Evolutionary conservation across 176 grass and related monocot species (phyloP), one percentile per base, ranked within the genome.

Genomic region (Oropetium thomaeum): DNA sequence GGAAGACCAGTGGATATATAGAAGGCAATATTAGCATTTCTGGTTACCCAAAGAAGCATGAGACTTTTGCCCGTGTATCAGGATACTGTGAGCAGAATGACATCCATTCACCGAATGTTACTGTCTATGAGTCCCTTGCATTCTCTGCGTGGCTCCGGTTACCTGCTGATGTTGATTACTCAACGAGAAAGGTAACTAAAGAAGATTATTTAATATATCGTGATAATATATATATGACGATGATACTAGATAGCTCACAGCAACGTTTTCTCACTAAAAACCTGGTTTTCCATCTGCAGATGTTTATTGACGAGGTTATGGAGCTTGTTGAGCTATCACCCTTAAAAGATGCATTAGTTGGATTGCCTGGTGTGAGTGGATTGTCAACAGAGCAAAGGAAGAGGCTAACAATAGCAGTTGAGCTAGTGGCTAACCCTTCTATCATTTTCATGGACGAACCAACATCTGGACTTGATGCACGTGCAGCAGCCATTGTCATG

Each of bases 401-500:
- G 65, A 95, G 92, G 57, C 65, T 94, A 17, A 94, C 92, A 20
- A 94, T 94, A 69, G 92, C 88, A 29, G 92, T 95, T n/a, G 92
- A 96, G 68, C 76, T 96, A 23, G 92, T 96, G 49, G 92, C 92
- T 39, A 96, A 91, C 37, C 92, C 92, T 59, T 93, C 87, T 30
- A 93, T 93, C 31, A 93, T 94, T 74, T 94, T 94, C 88, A 94
- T 96, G 92, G 92, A 96, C 54, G 92, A 96, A 84, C 92, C 88
- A 6, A 96, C 92, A 74, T 96, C 92, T 71, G 92, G 86, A 59
- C 85, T 84, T 14, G 92, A 96, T 85, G 92, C 92, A 49, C 79
- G 92, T 62, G 92, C 92, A 43, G 92, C 92, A 26, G 92, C 92
- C 22, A 96, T 96, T 53, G 92, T 96, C 49, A 96, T 92, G 92